Percentiles rank a stretch among this genome's conserved stretches.
These are phyloP conservation scores for Dothistroma septosporum DNA, from an alignment of 2,329 filamentous ascomycete genomes.

Conservation along the genomic window DNA sequence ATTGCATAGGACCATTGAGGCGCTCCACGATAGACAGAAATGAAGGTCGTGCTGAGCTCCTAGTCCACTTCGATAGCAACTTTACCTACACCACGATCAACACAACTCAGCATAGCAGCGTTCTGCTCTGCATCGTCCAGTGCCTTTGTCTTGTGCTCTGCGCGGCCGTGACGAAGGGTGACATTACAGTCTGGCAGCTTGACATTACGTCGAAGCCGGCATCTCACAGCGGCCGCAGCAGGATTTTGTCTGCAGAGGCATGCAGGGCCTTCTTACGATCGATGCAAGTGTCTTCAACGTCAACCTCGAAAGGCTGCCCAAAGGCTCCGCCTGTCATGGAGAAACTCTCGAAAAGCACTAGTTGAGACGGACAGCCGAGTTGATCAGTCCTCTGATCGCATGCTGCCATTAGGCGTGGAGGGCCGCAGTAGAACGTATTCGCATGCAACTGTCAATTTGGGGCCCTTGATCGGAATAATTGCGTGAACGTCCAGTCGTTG, in stretches of 20 bases:
- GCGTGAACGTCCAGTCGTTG: constrained; percentile 50
- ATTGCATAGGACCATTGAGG: no score
- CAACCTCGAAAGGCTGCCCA: constrained; percentile 58
- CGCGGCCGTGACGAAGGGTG: constrained; percentile 36
- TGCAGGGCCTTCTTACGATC: constrained; percentile 39
- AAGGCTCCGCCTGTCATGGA: constrained; percentile 41
- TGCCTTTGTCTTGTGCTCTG: constrained; percentile 40
- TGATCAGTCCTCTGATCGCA: constrained; percentile 40
- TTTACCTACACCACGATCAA: constrained; percentile 33
- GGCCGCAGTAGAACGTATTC: constrained; percentile 60
- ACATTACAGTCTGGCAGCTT: constrained; percentile 44
- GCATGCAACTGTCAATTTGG: constrained; percentile 49
- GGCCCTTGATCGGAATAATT: constrained; percentile 40
- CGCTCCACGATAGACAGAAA: no score
- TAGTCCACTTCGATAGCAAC: constrained; percentile 25
- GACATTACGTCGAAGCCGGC: constrained; percentile 44
- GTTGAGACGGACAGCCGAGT: constrained; percentile 45
- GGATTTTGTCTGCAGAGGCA: constrained; percentile 41
- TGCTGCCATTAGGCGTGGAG: constrained; percentile 54
- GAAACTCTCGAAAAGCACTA: constrained; percentile 61
- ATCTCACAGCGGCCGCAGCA: constrained; percentile 41
- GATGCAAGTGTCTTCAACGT: constrained; percentile 43
- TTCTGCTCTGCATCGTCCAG: constrained; percentile 37
- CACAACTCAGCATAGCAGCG: constrained; percentile 36
- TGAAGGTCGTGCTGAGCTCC: no score